A percentile compares a stretch with the other conserved stretches of the same genome.
Conservation (phyloP, 306 rosid species). For the Ammopiptanthus mongolicus region DNA sequence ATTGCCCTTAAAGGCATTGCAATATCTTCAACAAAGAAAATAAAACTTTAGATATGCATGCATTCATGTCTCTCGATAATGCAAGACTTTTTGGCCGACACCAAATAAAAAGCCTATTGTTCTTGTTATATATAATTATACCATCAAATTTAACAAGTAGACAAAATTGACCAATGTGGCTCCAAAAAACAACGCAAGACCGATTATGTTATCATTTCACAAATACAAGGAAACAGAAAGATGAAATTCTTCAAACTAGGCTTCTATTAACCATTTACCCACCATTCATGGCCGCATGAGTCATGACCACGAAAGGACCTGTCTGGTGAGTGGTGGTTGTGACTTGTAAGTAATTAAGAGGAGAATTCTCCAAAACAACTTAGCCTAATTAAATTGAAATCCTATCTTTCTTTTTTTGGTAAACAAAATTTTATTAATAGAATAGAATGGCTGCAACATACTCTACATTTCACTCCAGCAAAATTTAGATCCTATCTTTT, state of each 20-base stretch:
- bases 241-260: conserved; percentile 29
- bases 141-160: not conserved
- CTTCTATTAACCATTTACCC: not conserved
- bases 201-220: conserved; percentile 13
- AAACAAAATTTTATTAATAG: too few species aligned
- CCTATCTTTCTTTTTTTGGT: too few species aligned
- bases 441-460: too few species aligned
- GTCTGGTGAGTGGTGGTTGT: too few species aligned
- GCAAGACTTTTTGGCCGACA: conserved; percentile 25
- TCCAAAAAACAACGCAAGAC: not conserved
- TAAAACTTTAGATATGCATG: conserved; percentile 1
- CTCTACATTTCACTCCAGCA: too few species aligned
- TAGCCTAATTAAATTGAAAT: not conserved
- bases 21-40: not conserved
- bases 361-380: too few species aligned
- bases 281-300: not conserved
- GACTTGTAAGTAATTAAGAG: too few species aligned
- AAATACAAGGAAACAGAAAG: not conserved
- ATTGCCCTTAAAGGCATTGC: too few species aligned
- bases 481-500: too few species aligned
- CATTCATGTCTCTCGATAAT: conserved; percentile 9
- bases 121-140: not conserved
- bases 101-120: conserved; percentile 9
- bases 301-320: not conserved
- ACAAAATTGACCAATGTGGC: conserved; percentile 30